Conservation (phyloP, 768 basidiomycete species). For the Cystobasidium ongulense region DNA sequence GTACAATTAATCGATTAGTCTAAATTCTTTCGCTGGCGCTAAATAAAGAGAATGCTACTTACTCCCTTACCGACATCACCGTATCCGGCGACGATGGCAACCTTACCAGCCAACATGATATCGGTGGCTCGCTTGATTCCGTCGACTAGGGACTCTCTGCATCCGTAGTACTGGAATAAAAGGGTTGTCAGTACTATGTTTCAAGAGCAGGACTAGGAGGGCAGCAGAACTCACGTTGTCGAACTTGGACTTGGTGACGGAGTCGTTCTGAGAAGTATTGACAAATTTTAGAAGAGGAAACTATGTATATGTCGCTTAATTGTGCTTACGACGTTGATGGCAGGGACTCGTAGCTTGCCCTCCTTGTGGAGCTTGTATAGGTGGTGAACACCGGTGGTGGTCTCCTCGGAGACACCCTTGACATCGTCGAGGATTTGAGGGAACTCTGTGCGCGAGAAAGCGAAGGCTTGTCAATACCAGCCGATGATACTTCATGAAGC, state of each 20-base stretch:
- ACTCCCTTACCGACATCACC: conserved; percentile 99
- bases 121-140: conserved; percentile 99
- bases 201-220: neutral
- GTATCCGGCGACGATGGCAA: conserved; percentile 95
- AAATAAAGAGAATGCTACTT: conserved; percentile 44
- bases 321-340: conserved; percentile 84
- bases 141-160: conserved; percentile 98
- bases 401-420: conserved; percentile 95
- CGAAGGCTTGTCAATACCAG: neutral
- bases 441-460: conserved; percentile 50
- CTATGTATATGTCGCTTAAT: neutral
- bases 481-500: neutral
- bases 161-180: conserved; percentile 65
- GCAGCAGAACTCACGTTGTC: conserved; percentile 44
- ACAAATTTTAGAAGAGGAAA: neutral
- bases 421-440: conserved; percentile 79
- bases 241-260: conserved; percentile 99
- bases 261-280: conserved; percentile 52
- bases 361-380: conserved; percentile 96
- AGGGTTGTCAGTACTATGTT: neutral
- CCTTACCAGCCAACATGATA: conserved; percentile 99
- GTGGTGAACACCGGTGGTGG: conserved; percentile 98
- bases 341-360: conserved; percentile 89
- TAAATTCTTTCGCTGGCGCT: conserved; percentile 7
- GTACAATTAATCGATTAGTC: neutral